These are phyloP conservation scores for Platanus orientalis DNA, from an alignment of 164 flowering plant genomes.

Conservation along the genomic window DNA sequence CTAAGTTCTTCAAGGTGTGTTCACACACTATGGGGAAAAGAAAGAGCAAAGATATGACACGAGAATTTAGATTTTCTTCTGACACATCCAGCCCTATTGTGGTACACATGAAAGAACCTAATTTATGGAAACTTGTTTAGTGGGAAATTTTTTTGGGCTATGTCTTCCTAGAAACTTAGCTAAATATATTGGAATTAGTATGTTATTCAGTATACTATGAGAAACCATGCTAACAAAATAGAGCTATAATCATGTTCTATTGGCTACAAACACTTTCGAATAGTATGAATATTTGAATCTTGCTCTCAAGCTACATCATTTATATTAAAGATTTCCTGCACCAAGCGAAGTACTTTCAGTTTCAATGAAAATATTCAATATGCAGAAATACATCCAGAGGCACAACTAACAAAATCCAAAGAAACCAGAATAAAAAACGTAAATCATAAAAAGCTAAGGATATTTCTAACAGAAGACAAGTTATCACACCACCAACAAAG, in stretches of 20 bases:
- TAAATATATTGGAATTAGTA: no score
- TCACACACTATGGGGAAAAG: not conserved
- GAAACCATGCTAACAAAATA: no score
- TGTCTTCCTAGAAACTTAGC: no score
- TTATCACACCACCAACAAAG: constrained; percentile 62
- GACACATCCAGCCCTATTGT: not conserved
- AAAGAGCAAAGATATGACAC: not conserved
- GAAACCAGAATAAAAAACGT: no score
- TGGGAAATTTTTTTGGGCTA: not conserved
- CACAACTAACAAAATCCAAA: not conserved
- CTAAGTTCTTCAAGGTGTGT: no score
- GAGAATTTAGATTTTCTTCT: not conserved
- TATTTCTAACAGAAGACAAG: not conserved
- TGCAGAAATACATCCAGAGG: not conserved
- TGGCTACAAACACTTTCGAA: not conserved
- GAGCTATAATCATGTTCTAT: not conserved
- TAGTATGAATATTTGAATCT: not conserved
- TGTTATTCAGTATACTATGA: no score
- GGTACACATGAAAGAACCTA: not conserved
- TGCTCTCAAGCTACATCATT: not conserved
- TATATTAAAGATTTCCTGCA: not conserved
- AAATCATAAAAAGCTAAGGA: no score
- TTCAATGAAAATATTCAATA: not conserved
- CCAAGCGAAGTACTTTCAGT: not conserved
- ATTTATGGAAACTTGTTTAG: not conserved